Percentiles rank a stretch among this genome's conserved stretches.
phyloP scores from a whole-genome alignment of 1,284 basidiomycete genomes.

The Rhodotorula glutinis region DNA sequence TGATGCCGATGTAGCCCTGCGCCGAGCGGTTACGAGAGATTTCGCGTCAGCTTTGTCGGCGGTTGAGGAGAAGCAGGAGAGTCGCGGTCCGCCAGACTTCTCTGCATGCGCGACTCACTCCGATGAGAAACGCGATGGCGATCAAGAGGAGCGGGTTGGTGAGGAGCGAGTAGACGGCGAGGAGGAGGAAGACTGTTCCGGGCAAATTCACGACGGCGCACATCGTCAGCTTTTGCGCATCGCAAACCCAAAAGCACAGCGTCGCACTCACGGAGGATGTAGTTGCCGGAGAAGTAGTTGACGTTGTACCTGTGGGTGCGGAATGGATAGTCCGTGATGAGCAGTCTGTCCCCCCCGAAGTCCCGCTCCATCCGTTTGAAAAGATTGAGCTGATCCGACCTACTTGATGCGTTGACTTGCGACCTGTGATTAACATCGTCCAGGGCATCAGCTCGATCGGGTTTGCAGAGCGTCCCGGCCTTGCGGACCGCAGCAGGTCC shows the following conservation, averaged over 20 bases:
- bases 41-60: background rate
- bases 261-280: conserved; percentile 40
- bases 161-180: conserved; percentile 85
- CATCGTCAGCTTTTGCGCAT: conserved; percentile 6
- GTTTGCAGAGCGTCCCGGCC: background rate
- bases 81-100: no score
- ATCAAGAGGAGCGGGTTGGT: conserved; percentile 78
- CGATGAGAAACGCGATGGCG: conserved; percentile 81
- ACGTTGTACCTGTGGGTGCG: conserved; percentile 17
- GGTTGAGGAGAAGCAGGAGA: no score
- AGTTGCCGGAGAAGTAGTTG: conserved; percentile 23
- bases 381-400: background rate
- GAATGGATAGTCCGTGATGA: no score
- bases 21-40: no score
- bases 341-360: no score
- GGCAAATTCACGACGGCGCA: conserved; percentile 44
- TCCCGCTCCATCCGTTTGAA: background rate
- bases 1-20: conserved; percentile 78
- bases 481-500: no score
- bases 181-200: conserved; percentile 65
- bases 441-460: background rate
- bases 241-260: background rate
- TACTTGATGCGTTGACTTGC: conserved; percentile 21
- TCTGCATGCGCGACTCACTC: conserved; percentile 45
- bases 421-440: background rate